phyloP scores from a whole-genome alignment of 1,139 yeast genomes.

The Blastobotrys raffinosifermentans region DNA sequence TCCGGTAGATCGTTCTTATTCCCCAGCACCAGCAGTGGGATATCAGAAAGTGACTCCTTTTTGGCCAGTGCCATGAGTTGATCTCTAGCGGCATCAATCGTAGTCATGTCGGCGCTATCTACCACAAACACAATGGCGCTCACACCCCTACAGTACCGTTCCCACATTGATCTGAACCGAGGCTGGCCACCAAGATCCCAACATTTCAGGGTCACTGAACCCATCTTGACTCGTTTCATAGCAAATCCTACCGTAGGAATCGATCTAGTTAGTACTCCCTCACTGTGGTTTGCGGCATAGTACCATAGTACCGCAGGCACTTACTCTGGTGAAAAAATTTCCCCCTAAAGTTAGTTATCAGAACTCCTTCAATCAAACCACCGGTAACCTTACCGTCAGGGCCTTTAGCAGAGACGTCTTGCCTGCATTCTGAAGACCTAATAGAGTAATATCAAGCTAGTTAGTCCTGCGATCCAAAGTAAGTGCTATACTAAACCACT shows the following conservation, averaged over 20 bases:
- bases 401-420: conserved; percentile 35
- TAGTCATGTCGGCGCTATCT: conserved; percentile 34
- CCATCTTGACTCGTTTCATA: conserved; percentile 34
- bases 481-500: neutral
- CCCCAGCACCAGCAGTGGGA: conserved; percentile 35
- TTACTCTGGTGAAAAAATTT: conserved; percentile 33
- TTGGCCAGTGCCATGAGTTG: conserved; percentile 32
- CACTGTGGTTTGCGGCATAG: no score
- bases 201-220: conserved; percentile 37
- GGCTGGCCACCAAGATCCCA: conserved; percentile 41
- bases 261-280: conserved; percentile 21
- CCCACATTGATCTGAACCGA: conserved; percentile 39
- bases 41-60: conserved; percentile 31
- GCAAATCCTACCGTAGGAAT: conserved; percentile 39
- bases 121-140: conserved; percentile 36
- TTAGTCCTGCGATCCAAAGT: conserved; percentile 4
- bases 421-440: conserved; percentile 39
- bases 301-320: conserved; percentile 8
- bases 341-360: conserved; percentile 24
- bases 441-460: conserved; percentile 34
- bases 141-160: conserved; percentile 37
- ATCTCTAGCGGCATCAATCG: conserved; percentile 28
- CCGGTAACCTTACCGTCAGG: conserved; percentile 23
- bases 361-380: neutral
- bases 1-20: conserved; percentile 35